These are phyloP conservation scores for Tetradesmus obliquus DNA, from an alignment of 139 green algal species.

Conservation along the genomic window DNA sequence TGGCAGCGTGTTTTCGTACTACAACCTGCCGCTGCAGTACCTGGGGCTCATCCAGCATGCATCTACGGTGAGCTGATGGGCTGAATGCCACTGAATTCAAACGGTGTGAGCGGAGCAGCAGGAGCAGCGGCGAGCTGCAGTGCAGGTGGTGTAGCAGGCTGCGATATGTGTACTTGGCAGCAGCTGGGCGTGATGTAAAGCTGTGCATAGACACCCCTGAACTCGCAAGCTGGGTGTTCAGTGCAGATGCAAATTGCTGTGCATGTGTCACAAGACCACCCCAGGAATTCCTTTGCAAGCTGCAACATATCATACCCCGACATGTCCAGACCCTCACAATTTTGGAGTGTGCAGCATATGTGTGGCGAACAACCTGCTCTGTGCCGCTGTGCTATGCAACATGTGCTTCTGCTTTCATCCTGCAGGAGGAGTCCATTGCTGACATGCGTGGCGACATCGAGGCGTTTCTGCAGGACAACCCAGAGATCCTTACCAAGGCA, in stretches of 20 bases:
- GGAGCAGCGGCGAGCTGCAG: neutral
- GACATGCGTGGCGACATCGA: neutral
- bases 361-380: no score
- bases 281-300: no score
- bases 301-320: no score
- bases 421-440: conserved; percentile 3
- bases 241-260: no score
- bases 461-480: neutral
- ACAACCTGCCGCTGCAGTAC: conserved; percentile 13
- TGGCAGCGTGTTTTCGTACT: neutral
- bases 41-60: neutral
- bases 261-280: no score
- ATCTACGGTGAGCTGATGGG: neutral
- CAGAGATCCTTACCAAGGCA: neutral
- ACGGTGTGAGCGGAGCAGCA: neutral
- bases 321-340: no score
- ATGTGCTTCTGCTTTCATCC: neutral
- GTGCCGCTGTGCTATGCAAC: neutral
- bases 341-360: no score
- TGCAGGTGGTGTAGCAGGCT: neutral
- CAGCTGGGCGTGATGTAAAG: no score
- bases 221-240: no score
- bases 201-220: no score
- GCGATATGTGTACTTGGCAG: no score
- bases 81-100: neutral